Base-by-base conservation (phyloP, 73 alveolate genomes). In the Paramecium octaurelia region DNA sequence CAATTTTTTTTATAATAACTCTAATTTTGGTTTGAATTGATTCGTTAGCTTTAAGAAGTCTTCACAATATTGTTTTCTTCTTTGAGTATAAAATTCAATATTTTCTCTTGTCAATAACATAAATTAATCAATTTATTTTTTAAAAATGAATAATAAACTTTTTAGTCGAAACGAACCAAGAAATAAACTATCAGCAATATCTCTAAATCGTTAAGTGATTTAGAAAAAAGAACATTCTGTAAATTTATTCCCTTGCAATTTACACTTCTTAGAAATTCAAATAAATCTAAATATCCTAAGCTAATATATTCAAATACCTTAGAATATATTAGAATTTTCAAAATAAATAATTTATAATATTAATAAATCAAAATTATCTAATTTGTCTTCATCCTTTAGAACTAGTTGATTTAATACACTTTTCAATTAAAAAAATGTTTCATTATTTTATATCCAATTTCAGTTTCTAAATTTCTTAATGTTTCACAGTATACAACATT, bases 21-120 rank as follows among this genome's bases (percentile, higher is more conserved):
- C 57, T 48, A 80, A 21, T 21, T 48, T 80, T 44, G 91, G 91
- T 80, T 80, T 40, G 16, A 80, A 80, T 80, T 80, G n/a, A 24
- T 40, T 80, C 12, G 91, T 80, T 46, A 44, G 38, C 31, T 80
- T 43, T 46, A 31, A 31, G 57, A 80, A 80, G 29, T 80, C 70
- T 46, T 80, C 34, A 20, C 50, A 31, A 80, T 80, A 80, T n/a
- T 80, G 31, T 80, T 80, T 80, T 64, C 46, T 42, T n/a, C 91
- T 40, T 27, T 44, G 48, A 80, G 91, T 44, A 23, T 80, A 80
- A 46, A 80, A 80, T 80, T 80, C 91, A 42, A 80, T 44, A 35
- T 34, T 46, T 35, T 80, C 91, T 20, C 84, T 64, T 34, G 84
- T 64, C 46, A 64, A 64, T 64, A 64, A 64, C 69, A 54, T 54